Evolutionary conservation across 306 rosid genomes (phyloP), one percentile per base, ranked within the genome.

Genomic region (Trifolium repens): DNA sequence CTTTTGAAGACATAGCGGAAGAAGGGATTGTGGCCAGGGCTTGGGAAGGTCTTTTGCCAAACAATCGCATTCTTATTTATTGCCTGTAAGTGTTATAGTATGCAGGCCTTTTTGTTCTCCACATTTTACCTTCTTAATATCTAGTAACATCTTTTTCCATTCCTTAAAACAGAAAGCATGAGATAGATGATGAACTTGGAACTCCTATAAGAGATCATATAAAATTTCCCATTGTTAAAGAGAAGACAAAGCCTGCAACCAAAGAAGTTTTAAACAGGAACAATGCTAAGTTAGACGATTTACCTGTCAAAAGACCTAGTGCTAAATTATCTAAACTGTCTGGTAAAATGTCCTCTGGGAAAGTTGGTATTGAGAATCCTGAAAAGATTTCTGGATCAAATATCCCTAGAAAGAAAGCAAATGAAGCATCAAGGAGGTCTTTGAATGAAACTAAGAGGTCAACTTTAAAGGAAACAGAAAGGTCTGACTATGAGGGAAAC

Each of bases 161-260:
- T 73, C 17, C 32, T 78, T 79, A 83, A 55, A 73, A 65, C 81
- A 94, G 98, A 78, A 74, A 92, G 67, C 99, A 94, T 68, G 93
- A 90, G 68, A 86, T 94, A 0, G 92, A 89, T 80, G 80, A 83
- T 37, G 83, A 82, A 34, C 47, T 90, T 74, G 88, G 83, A 50
- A 94, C 99, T 73, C 99, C 99, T 37, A 5, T 47, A 6, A 89
- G 99, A 83, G 83, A 92, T 80, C 99, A 94, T 67, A 65, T 94
- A 57, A 89, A 65, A 63, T 94, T 90, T 58, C 96, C 99, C 57
- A 43, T 58, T 39, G 63, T 34, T 79, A 86, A 76, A 79, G 87
- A 74, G 67, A 83, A 79, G 70, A 77, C 76, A 72, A 84, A 76
- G 76, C 67, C 62, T 66, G 75, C 47, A 74, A 85, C 71, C 15